These are phyloP conservation scores for Trichoderma asperellum DNA, from an alignment of 2,329 filamentous ascomycete species.

Conservation along the genomic window DNA sequence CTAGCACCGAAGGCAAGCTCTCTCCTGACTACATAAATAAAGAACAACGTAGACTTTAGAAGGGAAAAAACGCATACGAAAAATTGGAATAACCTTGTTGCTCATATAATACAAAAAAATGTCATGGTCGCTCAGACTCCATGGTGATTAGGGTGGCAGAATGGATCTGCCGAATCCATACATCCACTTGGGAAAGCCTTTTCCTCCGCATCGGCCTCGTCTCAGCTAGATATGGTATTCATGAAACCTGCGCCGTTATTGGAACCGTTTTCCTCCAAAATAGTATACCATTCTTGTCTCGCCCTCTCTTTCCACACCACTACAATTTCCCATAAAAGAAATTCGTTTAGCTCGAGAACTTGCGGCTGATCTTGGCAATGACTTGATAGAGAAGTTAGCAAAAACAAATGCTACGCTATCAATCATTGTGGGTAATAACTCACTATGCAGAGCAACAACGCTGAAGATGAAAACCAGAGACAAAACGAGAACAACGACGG, in stretches of 20 bases:
- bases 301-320: not conserved
- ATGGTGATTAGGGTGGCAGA: slow-evolving; percentile 24
- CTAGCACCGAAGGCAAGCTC: not conserved
- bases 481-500: slow-evolving; percentile 93
- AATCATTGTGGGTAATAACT: slow-evolving; percentile 42
- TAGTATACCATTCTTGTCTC: slow-evolving; percentile 4
- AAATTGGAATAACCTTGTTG: slow-evolving; percentile 22
- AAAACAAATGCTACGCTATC: not conserved
- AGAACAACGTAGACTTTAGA: not conserved
- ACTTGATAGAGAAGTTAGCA: slow-evolving; percentile 58
- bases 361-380: slow-evolving; percentile 92
- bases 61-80: slow-evolving; percentile 1
- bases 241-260: slow-evolving; percentile 18
- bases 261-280: slow-evolving; percentile 16
- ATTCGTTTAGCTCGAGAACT: slow-evolving; percentile 68
- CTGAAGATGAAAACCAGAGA: slow-evolving; percentile 99
- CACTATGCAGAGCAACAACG: slow-evolving; percentile 96
- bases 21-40: not conserved
- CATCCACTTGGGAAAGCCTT: slow-evolving; percentile 9
- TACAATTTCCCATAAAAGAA: slow-evolving; percentile 6
- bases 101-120: slow-evolving; percentile 31
- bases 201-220: not conserved
- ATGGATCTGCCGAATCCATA: slow-evolving; percentile 27
- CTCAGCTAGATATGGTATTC: slow-evolving; percentile 14
- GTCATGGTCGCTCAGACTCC: slow-evolving; percentile 27